Base-by-base conservation (phyloP, 2,329 filamentous ascomycete species). In the Cladophialophora bantiana region DNA sequence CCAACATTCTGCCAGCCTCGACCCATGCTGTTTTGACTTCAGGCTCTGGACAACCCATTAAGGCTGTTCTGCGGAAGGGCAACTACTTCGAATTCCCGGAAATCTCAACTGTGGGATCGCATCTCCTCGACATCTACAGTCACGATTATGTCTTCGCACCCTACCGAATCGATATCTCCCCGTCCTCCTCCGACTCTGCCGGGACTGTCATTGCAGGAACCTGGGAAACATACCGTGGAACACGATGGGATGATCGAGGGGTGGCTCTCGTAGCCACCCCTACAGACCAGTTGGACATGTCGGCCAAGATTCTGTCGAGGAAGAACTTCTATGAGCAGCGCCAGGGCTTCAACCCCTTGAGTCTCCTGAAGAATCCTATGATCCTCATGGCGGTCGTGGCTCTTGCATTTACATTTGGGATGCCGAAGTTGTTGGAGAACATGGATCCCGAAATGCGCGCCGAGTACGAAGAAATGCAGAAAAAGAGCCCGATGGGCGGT, bases 401-500 rank as follows among this genome's bases (percentile, higher is more conserved):
- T 68, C 88, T 97, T 83, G 89, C 82, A 4, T 83, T 97, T 71
- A 93, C 97, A 70, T 85, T 98, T 74, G 94, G 94, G 72, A 92
- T 98, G 91, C 95, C 95, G 13, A 95, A 97, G 79, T 79, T 99
- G 64, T 89, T 98, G 82, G 94, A 98, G 59, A 97, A 95, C 77
- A 97, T 99, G 94, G 95, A 98, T 77, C 93, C 93, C n/a, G 95
- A 99, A 79, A 91, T 92, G 81, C 89, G 89, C 74, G 92, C 92
- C 74, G 95, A 98, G 77, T 97, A 95, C 77, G 93, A 97, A 78
- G 91, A 93, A 75, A 90, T 93, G 75, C 93, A 95, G 78, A 93
- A 93, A 80, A 86, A 87, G 70, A 89, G 88, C 71, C 88, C 90
- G 1, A 83, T 94, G 72, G 85, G 84, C 68, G 83, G 86, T 76